Evolutionary conservation across 2,329 filamentous ascomycete genomes (phyloP).

Genomic region (Hymenoscyphus albidus): DNA sequence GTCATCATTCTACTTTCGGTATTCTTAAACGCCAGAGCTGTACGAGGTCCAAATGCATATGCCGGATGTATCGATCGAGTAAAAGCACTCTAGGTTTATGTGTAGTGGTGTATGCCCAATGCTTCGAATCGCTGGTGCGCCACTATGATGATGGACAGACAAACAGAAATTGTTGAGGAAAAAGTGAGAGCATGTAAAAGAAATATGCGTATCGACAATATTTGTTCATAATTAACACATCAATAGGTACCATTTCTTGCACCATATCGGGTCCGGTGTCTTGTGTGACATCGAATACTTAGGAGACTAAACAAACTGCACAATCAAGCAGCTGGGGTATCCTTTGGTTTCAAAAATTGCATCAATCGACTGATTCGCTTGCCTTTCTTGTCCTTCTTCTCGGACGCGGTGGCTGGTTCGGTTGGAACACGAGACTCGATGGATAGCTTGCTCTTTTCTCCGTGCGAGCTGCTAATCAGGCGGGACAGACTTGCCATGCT

Average conservation of each 20-base stretch:
- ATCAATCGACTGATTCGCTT: conserved; percentile 71
- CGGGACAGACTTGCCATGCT: conserved; percentile 75
- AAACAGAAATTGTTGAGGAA: conserved; percentile 20
- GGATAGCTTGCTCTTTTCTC: conserved; percentile 70
- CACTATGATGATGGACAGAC: conserved; percentile 22
- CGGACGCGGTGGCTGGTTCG: conserved; percentile 52
- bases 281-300: neutral
- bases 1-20: conserved; percentile 18
- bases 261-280: neutral
- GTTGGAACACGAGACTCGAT: conserved; percentile 53
- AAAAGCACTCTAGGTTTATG: conserved; percentile 14
- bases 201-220: conserved; percentile 31
- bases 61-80: conserved; percentile 14
- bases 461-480: conserved; percentile 70
- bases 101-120: conserved; percentile 22
- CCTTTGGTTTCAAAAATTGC: conserved; percentile 66
- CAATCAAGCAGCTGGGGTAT: conserved; percentile 16
- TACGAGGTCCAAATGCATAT: conserved; percentile 22
- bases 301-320: neutral
- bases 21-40: conserved; percentile 24
- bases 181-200: conserved; percentile 18
- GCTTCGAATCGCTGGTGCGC: conserved; percentile 30
- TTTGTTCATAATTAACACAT: conserved; percentile 27
- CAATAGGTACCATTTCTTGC: conserved; percentile 18
- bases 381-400: conserved; percentile 58